Percentiles rank a stretch among this genome's conserved stretches.
phyloP scores from a whole-genome alignment of 78 protist genomes.

The Cyanophora paradoxa region DNA sequence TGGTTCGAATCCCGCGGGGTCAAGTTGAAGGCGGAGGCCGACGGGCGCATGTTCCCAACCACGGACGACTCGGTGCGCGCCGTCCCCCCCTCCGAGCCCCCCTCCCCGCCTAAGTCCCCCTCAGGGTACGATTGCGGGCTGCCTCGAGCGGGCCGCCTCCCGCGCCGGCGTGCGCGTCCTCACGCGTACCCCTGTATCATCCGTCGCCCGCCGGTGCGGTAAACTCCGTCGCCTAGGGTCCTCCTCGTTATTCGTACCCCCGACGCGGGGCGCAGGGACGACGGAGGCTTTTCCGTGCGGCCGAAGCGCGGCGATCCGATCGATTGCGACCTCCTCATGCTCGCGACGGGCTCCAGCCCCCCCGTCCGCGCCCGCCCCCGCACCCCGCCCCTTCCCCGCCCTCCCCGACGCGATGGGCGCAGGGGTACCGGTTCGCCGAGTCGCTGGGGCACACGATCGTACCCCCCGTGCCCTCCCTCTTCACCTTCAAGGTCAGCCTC shows the following conservation, averaged over 20 bases:
- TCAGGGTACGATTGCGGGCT: background rate
- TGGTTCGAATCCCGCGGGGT: constrained; percentile 2
- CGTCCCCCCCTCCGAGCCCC: no score
- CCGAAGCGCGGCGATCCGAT: no score
- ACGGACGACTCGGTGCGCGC: background rate
- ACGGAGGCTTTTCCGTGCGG: no score
- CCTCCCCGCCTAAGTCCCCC: no score
- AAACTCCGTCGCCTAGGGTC: no score
- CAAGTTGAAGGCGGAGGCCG: background rate
- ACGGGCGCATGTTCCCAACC: constrained; percentile 7
- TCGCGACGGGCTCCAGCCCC: background rate
- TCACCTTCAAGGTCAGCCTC: background rate
- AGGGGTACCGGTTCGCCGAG: no score
- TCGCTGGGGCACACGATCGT: background rate
- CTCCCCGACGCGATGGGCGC: no score
- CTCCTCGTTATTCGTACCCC: no score
- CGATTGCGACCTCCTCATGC: background rate
- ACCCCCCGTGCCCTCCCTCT: background rate
- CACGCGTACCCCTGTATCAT: no score
- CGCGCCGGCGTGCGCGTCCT: background rate
- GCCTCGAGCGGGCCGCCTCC: background rate
- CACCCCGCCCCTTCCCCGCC: no score
- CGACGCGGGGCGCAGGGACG: background rate
- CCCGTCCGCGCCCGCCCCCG: no score
- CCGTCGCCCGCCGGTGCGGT: no score